These are phyloP conservation scores for Decorospora gaudefroyi DNA, from an alignment of 2,329 filamentous ascomycete species.

Conservation along the genomic window DNA sequence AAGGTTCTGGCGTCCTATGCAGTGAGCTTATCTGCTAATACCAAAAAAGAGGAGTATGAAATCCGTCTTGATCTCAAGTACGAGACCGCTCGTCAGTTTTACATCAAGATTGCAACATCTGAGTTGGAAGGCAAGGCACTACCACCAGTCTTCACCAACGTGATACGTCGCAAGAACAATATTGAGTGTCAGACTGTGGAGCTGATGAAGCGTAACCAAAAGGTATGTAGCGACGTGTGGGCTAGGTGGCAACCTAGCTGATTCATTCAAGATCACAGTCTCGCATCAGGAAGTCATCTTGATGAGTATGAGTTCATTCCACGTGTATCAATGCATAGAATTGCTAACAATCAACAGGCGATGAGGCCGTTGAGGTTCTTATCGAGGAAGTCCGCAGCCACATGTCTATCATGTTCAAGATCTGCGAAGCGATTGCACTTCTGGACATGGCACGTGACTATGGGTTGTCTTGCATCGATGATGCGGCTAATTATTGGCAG, in stretches of 20 bases:
- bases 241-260: background rate
- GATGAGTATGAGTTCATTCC: conserved; percentile 59
- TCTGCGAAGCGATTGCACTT: conserved; percentile 83
- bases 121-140: conserved; percentile 66
- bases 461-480: background rate
- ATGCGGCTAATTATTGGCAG: conserved; percentile 16
- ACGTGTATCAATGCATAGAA: no score
- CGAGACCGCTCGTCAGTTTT: conserved; percentile 79
- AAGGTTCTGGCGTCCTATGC: conserved; percentile 20
- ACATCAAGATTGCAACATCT: conserved; percentile 65
- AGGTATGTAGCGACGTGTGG: conserved; percentile 22
- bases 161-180: conserved; percentile 69
- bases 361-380: conserved; percentile 72
- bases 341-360: conserved; percentile 47
- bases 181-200: conserved; percentile 87
- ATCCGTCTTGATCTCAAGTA: conserved; percentile 71
- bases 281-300: conserved; percentile 82
- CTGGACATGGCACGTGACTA: conserved; percentile 73
- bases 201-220: conserved; percentile 75
- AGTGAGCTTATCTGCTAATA: conserved; percentile 8
- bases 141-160: conserved; percentile 77
- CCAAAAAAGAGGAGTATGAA: conserved; percentile 53
- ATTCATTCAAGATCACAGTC: conserved; percentile 66
- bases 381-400: conserved; percentile 72
- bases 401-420: conserved; percentile 74